Conservation (phyloP, 2,329 filamentous ascomycete species). For the Arthrinium puccinioides region DNA sequence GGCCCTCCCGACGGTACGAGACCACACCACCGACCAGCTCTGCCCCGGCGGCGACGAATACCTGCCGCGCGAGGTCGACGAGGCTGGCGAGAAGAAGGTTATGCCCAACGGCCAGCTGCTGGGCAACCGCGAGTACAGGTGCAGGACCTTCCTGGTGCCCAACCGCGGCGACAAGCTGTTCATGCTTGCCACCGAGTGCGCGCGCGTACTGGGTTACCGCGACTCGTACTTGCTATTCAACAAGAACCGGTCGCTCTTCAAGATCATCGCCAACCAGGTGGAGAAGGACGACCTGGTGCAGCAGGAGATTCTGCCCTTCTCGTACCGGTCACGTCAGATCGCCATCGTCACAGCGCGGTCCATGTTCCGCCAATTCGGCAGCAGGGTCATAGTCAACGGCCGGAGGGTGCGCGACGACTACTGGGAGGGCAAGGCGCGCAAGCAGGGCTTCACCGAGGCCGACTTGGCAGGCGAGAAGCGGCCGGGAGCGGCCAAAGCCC, state of each 20-base stretch:
- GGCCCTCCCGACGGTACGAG: slow-evolving; percentile 87
- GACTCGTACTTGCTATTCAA: slow-evolving; percentile 99
- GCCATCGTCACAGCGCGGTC: slow-evolving; percentile 95
- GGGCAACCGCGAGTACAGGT: slow-evolving; percentile 81
- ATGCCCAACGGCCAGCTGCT: slow-evolving; percentile 73
- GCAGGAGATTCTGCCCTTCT: slow-evolving; percentile 94
- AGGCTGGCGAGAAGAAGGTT: slow-evolving; percentile 91
- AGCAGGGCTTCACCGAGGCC: slow-evolving; percentile 96
- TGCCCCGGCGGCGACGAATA: slow-evolving; percentile 89
- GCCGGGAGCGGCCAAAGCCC: slow-evolving; percentile 81
- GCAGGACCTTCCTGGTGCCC: slow-evolving; percentile 87
- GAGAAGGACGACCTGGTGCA: slow-evolving; percentile 96
- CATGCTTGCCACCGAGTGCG: slow-evolving; percentile 97
- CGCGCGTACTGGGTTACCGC: slow-evolving; percentile 84
- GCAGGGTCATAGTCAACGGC: slow-evolving; percentile 83
- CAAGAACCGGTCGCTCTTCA: slow-evolving; percentile 93
- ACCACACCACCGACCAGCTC: slow-evolving; percentile 95
- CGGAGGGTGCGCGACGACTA: slow-evolving; percentile 93
- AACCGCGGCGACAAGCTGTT: slow-evolving; percentile 90
- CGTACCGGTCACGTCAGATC: slow-evolving; percentile 96
- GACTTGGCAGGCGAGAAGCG: slow-evolving; percentile 94
- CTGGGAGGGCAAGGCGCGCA: slow-evolving; percentile 94
- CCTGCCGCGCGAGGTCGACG: slow-evolving; percentile 85
- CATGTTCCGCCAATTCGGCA: slow-evolving; percentile 98
- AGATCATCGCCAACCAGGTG: slow-evolving; percentile 92